Conservation (phyloP, 306 rosid species). For the Lathyrus sativus region DNA sequence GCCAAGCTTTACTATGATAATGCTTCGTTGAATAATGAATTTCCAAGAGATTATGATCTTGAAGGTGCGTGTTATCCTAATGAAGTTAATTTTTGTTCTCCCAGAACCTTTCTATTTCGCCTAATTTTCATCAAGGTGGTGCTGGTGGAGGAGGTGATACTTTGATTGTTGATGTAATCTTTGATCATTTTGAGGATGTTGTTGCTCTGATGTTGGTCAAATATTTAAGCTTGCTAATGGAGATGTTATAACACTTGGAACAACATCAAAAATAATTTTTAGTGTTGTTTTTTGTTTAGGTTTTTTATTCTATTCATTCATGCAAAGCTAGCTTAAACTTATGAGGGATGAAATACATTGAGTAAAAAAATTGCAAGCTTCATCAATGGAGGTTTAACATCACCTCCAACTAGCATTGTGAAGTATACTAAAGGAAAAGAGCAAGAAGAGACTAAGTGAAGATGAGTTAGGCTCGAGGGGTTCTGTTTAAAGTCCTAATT, state of each 20-base stretch:
- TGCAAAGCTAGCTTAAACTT: constrained; percentile 27
- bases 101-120: constrained; percentile 49
- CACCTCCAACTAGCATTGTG: too few relatives aligned
- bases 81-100: constrained; percentile 69
- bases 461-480: too few relatives aligned
- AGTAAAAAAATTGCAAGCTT: too few relatives aligned
- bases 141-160: too few relatives aligned
- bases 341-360: too few relatives aligned
- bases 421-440: too few relatives aligned
- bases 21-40: constrained; percentile 45
- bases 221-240: constrained; percentile 74
- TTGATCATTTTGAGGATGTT: constrained; percentile 56
- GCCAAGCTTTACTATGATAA: neutral
- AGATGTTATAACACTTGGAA: constrained; percentile 87
- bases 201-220: constrained; percentile 55
- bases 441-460: too few relatives aligned
- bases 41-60: constrained; percentile 76
- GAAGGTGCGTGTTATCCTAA: constrained; percentile 72
- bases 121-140: constrained; percentile 32
- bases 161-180: constrained; percentile 54
- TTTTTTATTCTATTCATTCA: constrained; percentile 10
- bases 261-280: constrained; percentile 77
- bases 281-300: constrained; percentile 42
- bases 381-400: too few relatives aligned
- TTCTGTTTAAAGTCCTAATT: too few relatives aligned